Conservation (phyloP, 495 filamentous ascomycete genomes). For the Hypoxylon intermedium region DNA sequence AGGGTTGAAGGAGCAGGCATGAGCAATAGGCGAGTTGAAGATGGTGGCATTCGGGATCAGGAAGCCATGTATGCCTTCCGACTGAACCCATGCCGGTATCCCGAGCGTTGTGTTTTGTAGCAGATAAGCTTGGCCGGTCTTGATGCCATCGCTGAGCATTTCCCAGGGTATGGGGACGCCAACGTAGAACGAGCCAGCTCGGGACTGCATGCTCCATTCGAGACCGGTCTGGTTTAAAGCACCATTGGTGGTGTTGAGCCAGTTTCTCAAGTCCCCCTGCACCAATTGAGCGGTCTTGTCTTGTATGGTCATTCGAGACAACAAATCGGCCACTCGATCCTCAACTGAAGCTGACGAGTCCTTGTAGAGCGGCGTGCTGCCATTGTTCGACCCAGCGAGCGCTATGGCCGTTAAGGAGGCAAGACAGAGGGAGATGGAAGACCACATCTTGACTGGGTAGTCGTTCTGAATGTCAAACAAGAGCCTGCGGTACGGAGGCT, state of each 20-base stretch:
- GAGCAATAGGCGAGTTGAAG: constrained; percentile 75
- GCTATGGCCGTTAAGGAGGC: constrained; percentile 4
- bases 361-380: constrained; percentile 60
- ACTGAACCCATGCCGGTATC: constrained; percentile 74
- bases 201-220: constrained; percentile 66
- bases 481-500: neutral
- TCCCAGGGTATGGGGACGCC: constrained; percentile 69
- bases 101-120: constrained; percentile 68
- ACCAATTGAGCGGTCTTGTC: constrained; percentile 74
- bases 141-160: constrained; percentile 65
- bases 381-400: constrained; percentile 14
- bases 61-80: constrained; percentile 75
- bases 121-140: constrained; percentile 69
- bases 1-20: constrained; percentile 70
- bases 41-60: constrained; percentile 74
- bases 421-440: constrained; percentile 3
- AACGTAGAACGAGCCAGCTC: constrained; percentile 73
- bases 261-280: constrained; percentile 74
- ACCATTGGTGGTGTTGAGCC: constrained; percentile 66
- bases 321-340: constrained; percentile 66
- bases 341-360: constrained; percentile 66
- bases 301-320: constrained; percentile 72
- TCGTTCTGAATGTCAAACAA: neutral
- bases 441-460: constrained; percentile 20
- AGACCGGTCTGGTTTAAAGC: constrained; percentile 69